These are phyloP conservation scores for Glebionis coronaria DNA, from an alignment of 129 eudicot species.

Conservation along the genomic window DNA sequence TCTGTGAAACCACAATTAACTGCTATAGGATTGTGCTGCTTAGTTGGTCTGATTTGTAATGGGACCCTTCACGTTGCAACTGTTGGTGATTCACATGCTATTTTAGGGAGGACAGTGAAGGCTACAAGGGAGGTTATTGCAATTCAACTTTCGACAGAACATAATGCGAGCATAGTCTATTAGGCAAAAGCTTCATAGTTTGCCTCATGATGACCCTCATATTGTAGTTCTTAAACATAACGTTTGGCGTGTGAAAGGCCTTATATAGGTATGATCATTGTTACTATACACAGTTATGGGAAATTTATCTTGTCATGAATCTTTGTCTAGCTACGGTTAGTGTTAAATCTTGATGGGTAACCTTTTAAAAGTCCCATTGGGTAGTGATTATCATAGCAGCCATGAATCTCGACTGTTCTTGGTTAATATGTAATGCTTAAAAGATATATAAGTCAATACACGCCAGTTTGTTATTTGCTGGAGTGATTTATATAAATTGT, in stretches of 20 bases:
- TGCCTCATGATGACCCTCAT: conserved; percentile 71
- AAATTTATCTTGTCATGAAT: not conserved
- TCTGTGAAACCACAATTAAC: conserved; percentile 62
- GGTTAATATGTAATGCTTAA: no score
- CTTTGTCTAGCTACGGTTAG: not conserved
- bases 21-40: conserved; percentile 74
- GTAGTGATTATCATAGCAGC: no score
- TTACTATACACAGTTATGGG: not conserved
- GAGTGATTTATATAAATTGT: no score
- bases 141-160: conserved; percentile 65
- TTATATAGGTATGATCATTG: conserved; percentile 27
- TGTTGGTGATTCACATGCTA: conserved; percentile 79
- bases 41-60: conserved; percentile 57
- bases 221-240: conserved; percentile 53
- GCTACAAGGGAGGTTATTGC: conserved; percentile 63
- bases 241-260: conserved; percentile 39
- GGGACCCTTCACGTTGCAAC: conserved; percentile 60
- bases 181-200: conserved; percentile 62
- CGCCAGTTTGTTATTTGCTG: no score
- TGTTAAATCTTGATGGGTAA: not conserved
- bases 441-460: no score
- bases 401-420: no score
- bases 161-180: conserved; percentile 68
- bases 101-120: conserved; percentile 56
- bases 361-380: no score